Conservation (phyloP, 2,329 filamentous ascomycete species). For the Aspergillus fructus region DNA sequence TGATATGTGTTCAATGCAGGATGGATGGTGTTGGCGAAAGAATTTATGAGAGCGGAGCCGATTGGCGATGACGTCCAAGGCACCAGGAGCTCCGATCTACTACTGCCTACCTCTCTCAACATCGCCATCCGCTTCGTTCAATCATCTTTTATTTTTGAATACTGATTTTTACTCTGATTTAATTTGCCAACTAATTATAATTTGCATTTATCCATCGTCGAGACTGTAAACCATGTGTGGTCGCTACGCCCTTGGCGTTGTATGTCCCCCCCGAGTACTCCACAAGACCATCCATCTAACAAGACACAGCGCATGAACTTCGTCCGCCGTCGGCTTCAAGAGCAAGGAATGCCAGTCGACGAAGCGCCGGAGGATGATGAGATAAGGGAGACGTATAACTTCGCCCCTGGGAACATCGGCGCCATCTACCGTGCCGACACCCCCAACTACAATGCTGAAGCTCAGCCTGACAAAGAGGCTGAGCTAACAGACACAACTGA, state of each 20-base stretch:
- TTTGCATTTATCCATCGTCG: background rate
- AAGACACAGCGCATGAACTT: conserved; percentile 70
- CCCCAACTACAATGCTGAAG: conserved; percentile 44
- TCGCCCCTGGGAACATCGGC: conserved; percentile 83
- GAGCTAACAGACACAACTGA: background rate
- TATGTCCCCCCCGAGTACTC: conserved; percentile 35
- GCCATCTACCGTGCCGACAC: conserved; percentile 80
- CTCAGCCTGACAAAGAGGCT: conserved; percentile 6
- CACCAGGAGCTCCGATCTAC: background rate
- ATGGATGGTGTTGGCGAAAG: background rate
- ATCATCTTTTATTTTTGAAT: background rate
- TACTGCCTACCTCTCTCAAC: background rate
- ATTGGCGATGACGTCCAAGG: conserved; percentile 12
- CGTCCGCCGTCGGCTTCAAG: conserved; percentile 69
- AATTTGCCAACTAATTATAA: background rate
- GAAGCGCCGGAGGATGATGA: conserved; percentile 71
- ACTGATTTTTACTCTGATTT: background rate
- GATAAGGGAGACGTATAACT: conserved; percentile 80
- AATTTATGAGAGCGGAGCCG: conserved; percentile 7
- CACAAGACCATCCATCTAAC: background rate
- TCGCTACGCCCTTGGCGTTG: conserved; percentile 63
- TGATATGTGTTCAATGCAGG: background rate
- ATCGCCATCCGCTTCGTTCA: background rate
- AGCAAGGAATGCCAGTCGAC: conserved; percentile 71
- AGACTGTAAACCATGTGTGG: conserved; percentile 59